phyloP scores from a whole-genome alignment of 441 rosid genomes.

The Gossypium davidsonii region DNA sequence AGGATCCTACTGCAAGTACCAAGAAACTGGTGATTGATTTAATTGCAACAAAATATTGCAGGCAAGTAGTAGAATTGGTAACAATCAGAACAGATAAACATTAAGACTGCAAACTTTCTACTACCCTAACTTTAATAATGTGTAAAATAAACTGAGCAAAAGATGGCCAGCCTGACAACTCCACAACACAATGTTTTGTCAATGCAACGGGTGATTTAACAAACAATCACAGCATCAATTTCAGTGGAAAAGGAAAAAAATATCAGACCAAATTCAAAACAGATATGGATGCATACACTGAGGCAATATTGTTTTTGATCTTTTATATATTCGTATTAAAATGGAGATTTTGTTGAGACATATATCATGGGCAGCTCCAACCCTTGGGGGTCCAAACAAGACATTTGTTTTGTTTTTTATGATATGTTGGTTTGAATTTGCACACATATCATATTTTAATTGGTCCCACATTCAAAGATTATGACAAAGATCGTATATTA shows the following conservation, averaged over 20 bases:
- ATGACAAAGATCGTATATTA: background rate
- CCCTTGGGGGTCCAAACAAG: slow-evolving; percentile 20
- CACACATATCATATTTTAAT: background rate
- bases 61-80: background rate
- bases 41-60: background rate
- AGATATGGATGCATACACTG: slow-evolving; percentile 31
- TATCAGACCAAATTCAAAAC: slow-evolving; percentile 16
- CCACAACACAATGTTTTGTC: slow-evolving; percentile 17
- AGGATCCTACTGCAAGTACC: background rate
- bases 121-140: slow-evolving; percentile 4
- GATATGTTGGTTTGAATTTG: slow-evolving; percentile 1
- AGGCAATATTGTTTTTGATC: background rate
- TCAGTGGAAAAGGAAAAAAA: slow-evolving; percentile 18
- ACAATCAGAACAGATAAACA: background rate
- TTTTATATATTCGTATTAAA: background rate
- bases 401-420: slow-evolving; percentile 16
- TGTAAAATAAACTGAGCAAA: slow-evolving; percentile 16
- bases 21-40: background rate
- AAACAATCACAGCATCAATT: slow-evolving; percentile 21
- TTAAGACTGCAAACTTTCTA: background rate
- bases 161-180: slow-evolving; percentile 38
- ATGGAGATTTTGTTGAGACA: slow-evolving; percentile 18
- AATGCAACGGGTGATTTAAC: slow-evolving; percentile 5
- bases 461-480: background rate
- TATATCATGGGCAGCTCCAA: slow-evolving; percentile 33